Percentiles rank a stretch among this genome's conserved stretches.
phyloP scores from a whole-genome alignment of 192 early-diverging fungal genomes.

The Dissophora ornata region DNA sequence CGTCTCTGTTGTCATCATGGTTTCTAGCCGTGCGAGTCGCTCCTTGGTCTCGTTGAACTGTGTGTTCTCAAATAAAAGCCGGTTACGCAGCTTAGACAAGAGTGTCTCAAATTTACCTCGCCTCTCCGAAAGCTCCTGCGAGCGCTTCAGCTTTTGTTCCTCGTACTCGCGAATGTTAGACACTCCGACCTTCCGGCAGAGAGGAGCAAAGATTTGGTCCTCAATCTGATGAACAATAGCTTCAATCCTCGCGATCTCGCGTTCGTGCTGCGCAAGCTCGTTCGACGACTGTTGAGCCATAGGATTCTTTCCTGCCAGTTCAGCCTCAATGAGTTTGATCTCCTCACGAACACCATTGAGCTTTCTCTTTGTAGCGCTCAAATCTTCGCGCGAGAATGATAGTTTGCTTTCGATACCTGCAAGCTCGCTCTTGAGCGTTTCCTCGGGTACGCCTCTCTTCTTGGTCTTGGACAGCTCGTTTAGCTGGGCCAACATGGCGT shows the following conservation, averaged over 20 bases:
- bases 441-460: slow-evolving; percentile 74
- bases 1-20: slow-evolving; percentile 56
- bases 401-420: slow-evolving; percentile 70
- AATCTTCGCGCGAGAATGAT: slow-evolving; percentile 70
- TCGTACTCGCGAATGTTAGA: slow-evolving; percentile 90
- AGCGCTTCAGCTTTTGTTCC: slow-evolving; percentile 70
- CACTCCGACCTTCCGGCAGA: slow-evolving; percentile 82
- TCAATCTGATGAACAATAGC: slow-evolving; percentile 63
- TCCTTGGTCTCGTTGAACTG: slow-evolving; percentile 72
- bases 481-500: slow-evolving; percentile 75
- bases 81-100: slow-evolving; percentile 81
- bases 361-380: slow-evolving; percentile 65
- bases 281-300: slow-evolving; percentile 25
- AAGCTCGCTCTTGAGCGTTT: slow-evolving; percentile 66
- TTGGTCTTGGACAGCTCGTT: slow-evolving; percentile 77
- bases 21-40: slow-evolving; percentile 68
- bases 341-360: slow-evolving; percentile 70
- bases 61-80: slow-evolving; percentile 80
- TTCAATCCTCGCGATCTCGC: slow-evolving; percentile 51
- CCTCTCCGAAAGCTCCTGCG: slow-evolving; percentile 80
- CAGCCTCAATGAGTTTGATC: slow-evolving; percentile 62
- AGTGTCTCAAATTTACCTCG: slow-evolving; percentile 82
- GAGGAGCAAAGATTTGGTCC: slow-evolving; percentile 80
- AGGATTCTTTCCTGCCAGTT: slow-evolving; percentile 45
- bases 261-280: slow-evolving; percentile 54